Conservation (phyloP, 106 monocot genomes). For the Agapanthus africanus region DNA sequence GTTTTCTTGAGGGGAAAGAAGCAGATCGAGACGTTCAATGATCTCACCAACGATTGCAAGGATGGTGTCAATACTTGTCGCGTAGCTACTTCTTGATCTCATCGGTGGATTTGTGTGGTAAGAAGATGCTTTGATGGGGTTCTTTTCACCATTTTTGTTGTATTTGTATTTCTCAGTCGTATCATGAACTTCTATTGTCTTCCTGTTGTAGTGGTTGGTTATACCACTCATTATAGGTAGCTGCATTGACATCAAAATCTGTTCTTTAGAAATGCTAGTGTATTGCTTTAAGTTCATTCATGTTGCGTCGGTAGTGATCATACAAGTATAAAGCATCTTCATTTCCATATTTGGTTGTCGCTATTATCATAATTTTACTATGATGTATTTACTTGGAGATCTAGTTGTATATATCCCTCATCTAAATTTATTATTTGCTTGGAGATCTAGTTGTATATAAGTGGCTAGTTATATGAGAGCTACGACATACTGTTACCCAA, state of each 20-base stretch:
- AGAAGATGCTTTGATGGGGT: constrained; percentile 2
- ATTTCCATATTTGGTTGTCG: background rate
- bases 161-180: background rate
- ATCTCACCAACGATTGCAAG: constrained; percentile 75
- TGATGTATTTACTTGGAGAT: background rate
- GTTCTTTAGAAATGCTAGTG: constrained; percentile 2
- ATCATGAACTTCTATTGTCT: background rate
- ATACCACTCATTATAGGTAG: background rate
- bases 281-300: background rate
- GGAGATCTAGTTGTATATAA: too few relatives aligned
- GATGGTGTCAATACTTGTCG: constrained; percentile 68
- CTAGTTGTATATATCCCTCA: background rate
- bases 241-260: background rate
- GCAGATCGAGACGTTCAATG: constrained; percentile 82
- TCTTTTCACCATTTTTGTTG: constrained; percentile 11
- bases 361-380: background rate
- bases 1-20: constrained; percentile 89
- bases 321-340: background rate
- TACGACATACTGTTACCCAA: too few relatives aligned
- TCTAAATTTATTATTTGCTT: too few relatives aligned
- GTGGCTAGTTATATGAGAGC: too few relatives aligned
- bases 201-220: constrained; percentile 2
- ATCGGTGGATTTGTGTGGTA: constrained; percentile 19
- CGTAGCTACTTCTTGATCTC: constrained; percentile 13
- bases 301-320: background rate